phyloP scores from a whole-genome alignment of 441 rosid species.

The Rhodomyrtus psidioides region DNA sequence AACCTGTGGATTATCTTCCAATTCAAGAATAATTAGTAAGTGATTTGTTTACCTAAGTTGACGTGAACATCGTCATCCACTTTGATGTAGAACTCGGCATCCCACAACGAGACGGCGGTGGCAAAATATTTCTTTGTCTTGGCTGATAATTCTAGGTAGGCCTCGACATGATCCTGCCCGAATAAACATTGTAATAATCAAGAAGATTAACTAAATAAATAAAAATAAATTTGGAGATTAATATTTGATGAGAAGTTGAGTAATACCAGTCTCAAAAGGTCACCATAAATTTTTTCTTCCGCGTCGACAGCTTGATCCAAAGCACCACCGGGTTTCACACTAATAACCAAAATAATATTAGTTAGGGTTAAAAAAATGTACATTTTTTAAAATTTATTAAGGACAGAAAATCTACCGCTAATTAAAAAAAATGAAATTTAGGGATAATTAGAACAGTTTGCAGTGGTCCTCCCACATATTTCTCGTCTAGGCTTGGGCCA shows the following conservation, averaged over 20 bases:
- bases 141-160: constrained; percentile 75
- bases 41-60: constrained; percentile 47
- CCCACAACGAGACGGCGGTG: constrained; percentile 74
- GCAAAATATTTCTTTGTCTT: constrained; percentile 72
- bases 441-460: too few species aligned
- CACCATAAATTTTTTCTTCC: constrained; percentile 59
- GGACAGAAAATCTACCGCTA: background rate
- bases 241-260: background rate
- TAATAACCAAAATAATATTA: constrained; percentile 14
- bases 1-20: background rate
- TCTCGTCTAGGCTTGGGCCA: background rate
- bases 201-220: background rate
- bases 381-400: background rate
- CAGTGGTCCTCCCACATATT: too few species aligned
- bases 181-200: background rate
- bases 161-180: constrained; percentile 74
- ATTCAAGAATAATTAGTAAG: background rate
- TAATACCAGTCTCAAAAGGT: constrained; percentile 78
- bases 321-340: constrained; percentile 49
- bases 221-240: background rate
- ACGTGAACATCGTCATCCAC: constrained; percentile 95
- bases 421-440: background rate
- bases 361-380: background rate
- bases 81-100: constrained; percentile 84
- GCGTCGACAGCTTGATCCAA: constrained; percentile 72